Conservation (phyloP, 2,329 filamentous ascomycete species). For the Botrytis elliptica region DNA sequence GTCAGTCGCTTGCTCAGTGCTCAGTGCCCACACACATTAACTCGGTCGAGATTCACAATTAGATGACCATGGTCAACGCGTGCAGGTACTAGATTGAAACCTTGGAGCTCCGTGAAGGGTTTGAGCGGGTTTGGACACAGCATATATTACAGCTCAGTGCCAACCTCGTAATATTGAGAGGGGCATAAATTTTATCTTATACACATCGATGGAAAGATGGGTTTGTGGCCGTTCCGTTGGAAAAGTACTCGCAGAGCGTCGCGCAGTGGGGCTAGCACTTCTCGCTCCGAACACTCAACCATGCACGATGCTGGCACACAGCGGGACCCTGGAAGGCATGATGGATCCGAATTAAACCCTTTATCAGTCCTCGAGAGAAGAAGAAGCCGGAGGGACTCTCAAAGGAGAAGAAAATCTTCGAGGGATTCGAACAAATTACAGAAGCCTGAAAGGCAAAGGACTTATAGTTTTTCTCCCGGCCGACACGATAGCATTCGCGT, state of each 20-base stretch:
- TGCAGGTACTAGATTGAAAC: constrained; percentile 19
- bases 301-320: constrained; percentile 40
- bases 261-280: constrained; percentile 53
- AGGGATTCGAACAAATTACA: constrained; percentile 41
- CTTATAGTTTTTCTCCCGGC: constrained; percentile 63
- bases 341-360: constrained; percentile 38
- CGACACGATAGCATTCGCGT: constrained; percentile 54
- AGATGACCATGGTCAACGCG: constrained; percentile 15
- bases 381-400: constrained; percentile 39
- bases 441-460: constrained; percentile 50
- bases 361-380: constrained; percentile 36
- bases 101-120: background rate
- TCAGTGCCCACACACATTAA: background rate
- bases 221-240: constrained; percentile 80
- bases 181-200: constrained; percentile 20
- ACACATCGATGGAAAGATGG: constrained; percentile 53
- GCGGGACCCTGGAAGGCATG: constrained; percentile 35
- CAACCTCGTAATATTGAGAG: constrained; percentile 18
- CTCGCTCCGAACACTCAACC: constrained; percentile 52
- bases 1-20: background rate
- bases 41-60: constrained; percentile 12
- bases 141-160: constrained; percentile 8
- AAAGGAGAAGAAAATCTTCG: constrained; percentile 35
- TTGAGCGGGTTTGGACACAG: background rate
- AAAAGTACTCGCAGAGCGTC: constrained; percentile 65